These are phyloP conservation scores for Fusarium coffeatum DNA, from an alignment of 2,329 filamentous ascomycete genomes.

Conservation along the genomic window DNA sequence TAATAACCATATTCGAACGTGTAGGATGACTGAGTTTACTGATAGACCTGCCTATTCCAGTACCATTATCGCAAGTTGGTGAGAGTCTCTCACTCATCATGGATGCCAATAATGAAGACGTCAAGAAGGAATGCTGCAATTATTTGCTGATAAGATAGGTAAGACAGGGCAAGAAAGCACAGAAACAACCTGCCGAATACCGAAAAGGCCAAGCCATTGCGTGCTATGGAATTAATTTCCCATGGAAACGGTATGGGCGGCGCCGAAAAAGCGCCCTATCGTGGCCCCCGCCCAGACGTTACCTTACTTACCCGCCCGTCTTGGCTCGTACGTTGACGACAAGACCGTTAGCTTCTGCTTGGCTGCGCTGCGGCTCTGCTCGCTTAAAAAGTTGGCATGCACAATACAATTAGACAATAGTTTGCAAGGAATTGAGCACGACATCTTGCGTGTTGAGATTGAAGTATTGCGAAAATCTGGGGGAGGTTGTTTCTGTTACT, in stretches of 20 bases:
- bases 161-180: background rate
- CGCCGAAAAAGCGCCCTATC: slow-evolving; percentile 16
- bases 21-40: background rate
- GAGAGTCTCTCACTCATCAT: background rate
- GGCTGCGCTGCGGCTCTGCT: slow-evolving; percentile 10
- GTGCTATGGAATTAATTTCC: slow-evolving; percentile 5
- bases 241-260: background rate
- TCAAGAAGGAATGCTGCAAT: background rate
- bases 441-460: slow-evolving; percentile 14
- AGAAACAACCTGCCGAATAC: background rate
- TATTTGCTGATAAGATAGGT: background rate
- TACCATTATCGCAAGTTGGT: background rate
- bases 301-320: background rate
- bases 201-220: slow-evolving; percentile 6
- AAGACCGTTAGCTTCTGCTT: background rate
- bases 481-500: background rate
- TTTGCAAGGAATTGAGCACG: slow-evolving; percentile 20
- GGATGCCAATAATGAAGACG: background rate
- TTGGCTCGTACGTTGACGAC: slow-evolving; percentile 7
- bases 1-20: background rate
- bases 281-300: background rate
- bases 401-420: slow-evolving; percentile 8
- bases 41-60: slow-evolving; percentile 27
- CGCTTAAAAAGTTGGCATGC: background rate
- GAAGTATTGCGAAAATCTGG: background rate